A percentile compares a stretch with the other conserved stretches of the same genome.
Conservation (phyloP, 2,329 filamentous ascomycete species). For the Biscogniauxia mediterranea region DNA sequence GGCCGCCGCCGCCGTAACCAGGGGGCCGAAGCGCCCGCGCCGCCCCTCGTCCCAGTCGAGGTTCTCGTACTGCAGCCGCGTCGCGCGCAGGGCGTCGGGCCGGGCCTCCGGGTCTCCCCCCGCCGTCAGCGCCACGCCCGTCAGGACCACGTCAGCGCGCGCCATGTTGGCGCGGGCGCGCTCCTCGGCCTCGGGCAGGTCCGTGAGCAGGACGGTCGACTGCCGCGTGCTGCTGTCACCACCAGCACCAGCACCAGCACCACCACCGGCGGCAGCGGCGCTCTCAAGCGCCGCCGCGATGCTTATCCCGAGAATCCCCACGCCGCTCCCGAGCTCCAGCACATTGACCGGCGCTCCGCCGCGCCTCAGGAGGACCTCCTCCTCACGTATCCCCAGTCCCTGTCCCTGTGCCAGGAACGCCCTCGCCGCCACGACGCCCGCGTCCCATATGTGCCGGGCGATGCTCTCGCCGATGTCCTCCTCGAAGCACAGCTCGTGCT, state of each 20-base stretch:
- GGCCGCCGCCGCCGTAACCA: slow-evolving; percentile 32
- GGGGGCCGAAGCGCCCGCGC: slow-evolving; percentile 42
- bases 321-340: slow-evolving; percentile 56
- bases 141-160: slow-evolving; percentile 10
- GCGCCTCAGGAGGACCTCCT: slow-evolving; percentile 8
- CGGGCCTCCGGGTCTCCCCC: too few relatives aligned
- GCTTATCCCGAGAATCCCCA: slow-evolving; percentile 54
- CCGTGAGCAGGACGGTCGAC: slow-evolving; percentile 49
- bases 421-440: slow-evolving; percentile 47
- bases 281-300: slow-evolving; percentile 37
- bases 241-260: too few relatives aligned
- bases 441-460: slow-evolving; percentile 59
- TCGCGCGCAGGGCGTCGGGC: background rate
- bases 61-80: slow-evolving; percentile 47
- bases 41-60: slow-evolving; percentile 57
- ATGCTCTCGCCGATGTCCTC: slow-evolving; percentile 61
- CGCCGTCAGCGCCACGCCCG: background rate
- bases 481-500: slow-evolving; percentile 40
- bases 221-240: background rate
- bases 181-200: slow-evolving; percentile 53
- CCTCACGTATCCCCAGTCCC: background rate
- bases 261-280: slow-evolving; percentile 11
- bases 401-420: slow-evolving; percentile 24
- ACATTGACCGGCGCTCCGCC: slow-evolving; percentile 35
- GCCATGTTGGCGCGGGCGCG: slow-evolving; percentile 48